Evolutionary conservation across 2,329 filamentous ascomycete genomes (phyloP), one percentile per base, ranked within the genome.

Genomic region (Ophiostoma ulmi): DNA sequence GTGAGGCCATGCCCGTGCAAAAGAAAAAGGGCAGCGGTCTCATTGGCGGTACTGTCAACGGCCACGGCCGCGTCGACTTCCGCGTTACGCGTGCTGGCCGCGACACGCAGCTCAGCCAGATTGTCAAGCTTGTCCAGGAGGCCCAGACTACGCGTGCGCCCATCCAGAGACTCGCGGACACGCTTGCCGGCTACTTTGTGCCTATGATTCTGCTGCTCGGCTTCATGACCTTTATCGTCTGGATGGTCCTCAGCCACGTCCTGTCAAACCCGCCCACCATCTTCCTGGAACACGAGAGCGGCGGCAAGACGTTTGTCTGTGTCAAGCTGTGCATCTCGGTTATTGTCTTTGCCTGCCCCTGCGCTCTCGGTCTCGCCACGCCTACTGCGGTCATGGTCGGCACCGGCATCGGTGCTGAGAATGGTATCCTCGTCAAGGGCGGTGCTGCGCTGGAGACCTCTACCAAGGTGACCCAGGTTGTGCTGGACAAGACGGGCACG

Each of bases 341-440:
- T 75, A 97, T 99, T 77, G 95, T 98, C 26, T 97, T 99, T 79
- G 95, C 95, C 5, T 99, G 95, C 77, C 95, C 95, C 22, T 99
- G 95, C 78, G 95, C 95, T 1, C 87, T 99, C n/a, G 95, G 95
- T 70, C 86, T 99, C 22, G 94, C 93, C 35, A 98, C 95, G 1
- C 95, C 95, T 2, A 99, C 95, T 0, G 95, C 95, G 2, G 94
- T 99, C 78, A 98, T 99, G 95, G 95, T 99, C 39, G 95, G 95
- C 63, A 98, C 95, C n/a, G 95, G 95, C 72, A 89, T 97, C 41
- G 95, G 95, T 68, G 95, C 95, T 2, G 92, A 97, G 80, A 91
- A 97, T 75, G 95, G 95, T 35, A 99, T 99, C 75, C 84, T 99
- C n/a, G 93, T 98, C 79, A 99, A 99, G 81, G 94, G 95, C 70